Evolutionary conservation across 352 stramenopile genomes (phyloP).

Genomic region (Globisporangium lucens): DNA sequence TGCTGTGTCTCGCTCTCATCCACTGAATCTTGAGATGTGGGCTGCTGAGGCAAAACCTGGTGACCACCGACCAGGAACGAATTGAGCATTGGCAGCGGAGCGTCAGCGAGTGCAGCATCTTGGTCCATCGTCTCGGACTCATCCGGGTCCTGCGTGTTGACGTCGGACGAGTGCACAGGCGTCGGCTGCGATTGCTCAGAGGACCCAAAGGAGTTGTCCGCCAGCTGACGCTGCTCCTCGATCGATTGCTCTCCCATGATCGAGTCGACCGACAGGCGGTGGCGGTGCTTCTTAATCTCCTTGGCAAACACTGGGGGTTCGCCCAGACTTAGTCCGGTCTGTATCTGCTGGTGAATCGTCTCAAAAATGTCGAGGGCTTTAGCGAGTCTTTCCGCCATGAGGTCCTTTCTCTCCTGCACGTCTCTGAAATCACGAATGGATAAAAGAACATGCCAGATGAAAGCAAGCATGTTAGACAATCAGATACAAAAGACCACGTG

Average conservation of each 20-base stretch:
- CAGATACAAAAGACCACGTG: background rate
- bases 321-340: background rate
- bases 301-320: background rate
- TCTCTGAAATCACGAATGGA: background rate
- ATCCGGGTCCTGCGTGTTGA: constrained; percentile 13
- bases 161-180: constrained; percentile 14
- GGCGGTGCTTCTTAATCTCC: background rate
- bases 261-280: constrained; percentile 3
- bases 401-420: background rate
- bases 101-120: background rate
- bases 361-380: constrained; percentile 9
- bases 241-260: constrained; percentile 18
- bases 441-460: background rate
- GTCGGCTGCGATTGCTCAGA: constrained; percentile 29
- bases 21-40: background rate
- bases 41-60: background rate
- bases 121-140: constrained; percentile 22
- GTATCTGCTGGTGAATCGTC: constrained; percentile 2
- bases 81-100: background rate
- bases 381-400: background rate
- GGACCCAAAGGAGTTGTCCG: constrained; percentile 18
- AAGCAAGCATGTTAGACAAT: background rate
- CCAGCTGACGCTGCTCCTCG: constrained; percentile 3
- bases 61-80: background rate
- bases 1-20: constrained; percentile 6